Evolutionary conservation across 148 eudicot species (phyloP).

Genomic region (Rhododendron molle): DNA sequence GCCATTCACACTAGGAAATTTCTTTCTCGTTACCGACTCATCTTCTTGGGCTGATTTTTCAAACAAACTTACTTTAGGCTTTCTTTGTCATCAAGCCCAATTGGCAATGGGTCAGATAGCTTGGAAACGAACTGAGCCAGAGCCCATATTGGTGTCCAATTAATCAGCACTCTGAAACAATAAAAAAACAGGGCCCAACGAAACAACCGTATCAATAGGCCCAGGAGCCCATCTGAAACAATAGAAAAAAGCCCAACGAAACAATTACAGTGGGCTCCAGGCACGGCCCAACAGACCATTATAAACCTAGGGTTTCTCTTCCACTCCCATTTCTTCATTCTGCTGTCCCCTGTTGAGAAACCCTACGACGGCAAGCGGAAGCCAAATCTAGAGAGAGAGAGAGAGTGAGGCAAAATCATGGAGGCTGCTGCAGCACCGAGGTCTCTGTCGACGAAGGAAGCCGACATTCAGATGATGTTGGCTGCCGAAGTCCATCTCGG

Average conservation of each 20-base stretch:
- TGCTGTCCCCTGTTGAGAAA: not conserved
- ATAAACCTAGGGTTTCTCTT: not conserved
- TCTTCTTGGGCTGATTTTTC: not conserved
- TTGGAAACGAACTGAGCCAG: no score
- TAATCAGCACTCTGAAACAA: no score
- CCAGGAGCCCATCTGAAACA: no score
- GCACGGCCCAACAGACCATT: not conserved
- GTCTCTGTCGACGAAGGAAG: conserved; percentile 4
- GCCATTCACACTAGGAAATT: no score
- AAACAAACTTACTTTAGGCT: not conserved
- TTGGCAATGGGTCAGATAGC: not conserved
- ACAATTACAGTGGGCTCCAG: not conserved
- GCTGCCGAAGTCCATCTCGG: conserved; percentile 11
- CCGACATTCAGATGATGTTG: conserved; percentile 10
- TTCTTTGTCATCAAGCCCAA: not conserved
- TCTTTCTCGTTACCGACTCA: no score
- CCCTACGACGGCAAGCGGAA: not conserved
- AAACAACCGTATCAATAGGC: no score
- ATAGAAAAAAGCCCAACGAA: no score
- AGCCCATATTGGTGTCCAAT: no score
- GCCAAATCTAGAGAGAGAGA: not conserved
- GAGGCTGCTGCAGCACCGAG: not conserved
- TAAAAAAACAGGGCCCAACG: no score
- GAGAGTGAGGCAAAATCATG: not conserved
- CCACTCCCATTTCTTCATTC: not conserved